Conservation (phyloP, 164 flowering plant species). For the Vitis rotundifolia region DNA sequence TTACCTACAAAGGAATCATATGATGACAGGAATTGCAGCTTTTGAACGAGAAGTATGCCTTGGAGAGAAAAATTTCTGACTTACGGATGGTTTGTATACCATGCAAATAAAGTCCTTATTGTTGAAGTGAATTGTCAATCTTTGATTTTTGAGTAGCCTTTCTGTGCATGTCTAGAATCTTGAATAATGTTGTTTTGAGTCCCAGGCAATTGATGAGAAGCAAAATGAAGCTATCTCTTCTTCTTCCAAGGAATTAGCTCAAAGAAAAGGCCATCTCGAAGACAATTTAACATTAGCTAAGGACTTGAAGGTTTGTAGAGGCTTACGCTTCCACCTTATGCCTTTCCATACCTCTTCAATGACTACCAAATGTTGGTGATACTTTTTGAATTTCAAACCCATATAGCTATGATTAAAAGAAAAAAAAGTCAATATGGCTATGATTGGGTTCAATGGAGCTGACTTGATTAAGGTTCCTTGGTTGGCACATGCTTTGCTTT, state of each 20-base stretch:
- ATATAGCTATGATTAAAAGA: too few species aligned
- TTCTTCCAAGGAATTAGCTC: slow-evolving; percentile 64
- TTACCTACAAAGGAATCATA: background rate
- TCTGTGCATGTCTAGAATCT: slow-evolving; percentile 10
- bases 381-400: background rate
- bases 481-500: too few species aligned
- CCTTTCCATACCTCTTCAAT: background rate
- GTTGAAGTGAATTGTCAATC: background rate
- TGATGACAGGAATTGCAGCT: slow-evolving; percentile 69
- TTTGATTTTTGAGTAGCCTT: background rate
- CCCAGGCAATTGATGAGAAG: slow-evolving; percentile 79
- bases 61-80: slow-evolving; percentile 78
- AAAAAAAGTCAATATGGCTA: background rate
- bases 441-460: background rate
- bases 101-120: background rate
- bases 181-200: slow-evolving; percentile 14
- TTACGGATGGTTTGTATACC: slow-evolving; percentile 67
- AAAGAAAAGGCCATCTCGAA: slow-evolving; percentile 76
- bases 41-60: slow-evolving; percentile 68
- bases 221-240: slow-evolving; percentile 65
- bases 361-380: background rate
- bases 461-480: background rate
- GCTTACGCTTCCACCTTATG: background rate
- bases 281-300: slow-evolving; percentile 65
- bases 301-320: slow-evolving; percentile 63